Conservation (phyloP, 2,329 filamentous ascomycete genomes). For the Claviceps humidiphila region DNA sequence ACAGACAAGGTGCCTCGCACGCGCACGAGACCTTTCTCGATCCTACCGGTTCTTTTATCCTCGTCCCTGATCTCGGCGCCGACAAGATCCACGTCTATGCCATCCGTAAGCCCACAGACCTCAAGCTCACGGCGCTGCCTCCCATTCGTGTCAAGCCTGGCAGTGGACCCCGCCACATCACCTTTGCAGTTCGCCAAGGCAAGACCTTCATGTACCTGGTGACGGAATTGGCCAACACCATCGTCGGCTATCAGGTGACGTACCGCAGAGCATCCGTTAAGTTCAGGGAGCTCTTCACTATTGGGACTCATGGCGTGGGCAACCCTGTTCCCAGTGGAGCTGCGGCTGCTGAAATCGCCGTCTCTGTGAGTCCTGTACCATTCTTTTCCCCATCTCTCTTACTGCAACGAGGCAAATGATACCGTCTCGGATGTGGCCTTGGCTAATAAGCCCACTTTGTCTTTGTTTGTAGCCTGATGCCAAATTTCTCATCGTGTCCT, state of each 20-base stretch:
- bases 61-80: conserved; percentile 53
- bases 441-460: too few species aligned
- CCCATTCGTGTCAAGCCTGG: conserved; percentile 34
- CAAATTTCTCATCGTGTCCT: conserved; percentile 53
- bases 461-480: conserved; percentile 35
- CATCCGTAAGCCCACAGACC: conserved; percentile 27
- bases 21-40: conserved; percentile 54
- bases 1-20: conserved; percentile 44
- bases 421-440: too few species aligned
- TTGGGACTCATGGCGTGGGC: conserved; percentile 33
- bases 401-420: too few species aligned
- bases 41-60: conserved; percentile 47
- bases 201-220: conserved; percentile 45
- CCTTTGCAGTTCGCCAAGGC: conserved; percentile 35
- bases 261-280: conserved; percentile 32
- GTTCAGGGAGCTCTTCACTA: conserved; percentile 34
- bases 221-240: conserved; percentile 45
- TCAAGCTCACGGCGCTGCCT: conserved; percentile 24
- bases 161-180: conserved; percentile 50
- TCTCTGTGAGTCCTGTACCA: conserved; percentile 37
- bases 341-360: conserved; percentile 40
- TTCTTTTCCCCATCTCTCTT: conserved; percentile 12
- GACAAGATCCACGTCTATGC: conserved; percentile 47
- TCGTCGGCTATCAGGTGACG: conserved; percentile 41
- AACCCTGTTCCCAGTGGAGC: conserved; percentile 26